A percentile compares a stretch with the other conserved stretches of the same genome.
phyloP scores from a whole-genome alignment of 768 basidiomycete species.

The Mycena metata region DNA sequence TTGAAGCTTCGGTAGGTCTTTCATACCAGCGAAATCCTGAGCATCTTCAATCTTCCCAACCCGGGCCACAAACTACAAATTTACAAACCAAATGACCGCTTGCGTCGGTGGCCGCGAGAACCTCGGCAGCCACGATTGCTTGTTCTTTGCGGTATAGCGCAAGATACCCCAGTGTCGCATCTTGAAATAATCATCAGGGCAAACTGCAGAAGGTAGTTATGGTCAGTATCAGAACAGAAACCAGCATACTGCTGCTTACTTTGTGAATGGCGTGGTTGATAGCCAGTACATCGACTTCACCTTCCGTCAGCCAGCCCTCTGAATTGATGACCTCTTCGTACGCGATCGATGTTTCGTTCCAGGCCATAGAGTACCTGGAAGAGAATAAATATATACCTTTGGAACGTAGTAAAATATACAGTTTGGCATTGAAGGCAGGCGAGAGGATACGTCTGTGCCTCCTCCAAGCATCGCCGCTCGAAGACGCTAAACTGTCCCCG shows the following conservation, averaged over 20 bases:
- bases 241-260: neutral
- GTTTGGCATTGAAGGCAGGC: conserved; percentile 21
- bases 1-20: conserved; percentile 17
- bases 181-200: conserved; percentile 19
- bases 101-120: conserved; percentile 21
- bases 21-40: conserved; percentile 2
- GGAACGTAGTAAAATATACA: neutral
- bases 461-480: conserved; percentile 18
- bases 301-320: conserved; percentile 20
- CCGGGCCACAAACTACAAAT: too few relatives aligned
- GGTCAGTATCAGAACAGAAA: neutral
- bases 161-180: conserved; percentile 44
- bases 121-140: conserved; percentile 44
- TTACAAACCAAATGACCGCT: conserved; percentile 14
- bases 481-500: conserved; percentile 16
- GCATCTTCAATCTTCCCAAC: too few relatives aligned
- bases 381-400: neutral
- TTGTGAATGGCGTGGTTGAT: conserved; percentile 13
- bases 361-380: conserved; percentile 16
- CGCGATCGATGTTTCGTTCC: conserved; percentile 10
- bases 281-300: conserved; percentile 2
- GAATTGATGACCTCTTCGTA: conserved; percentile 17
- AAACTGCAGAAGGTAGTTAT: too few relatives aligned
- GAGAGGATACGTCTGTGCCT: conserved; percentile 14
- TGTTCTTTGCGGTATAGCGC: conserved; percentile 50